phyloP scores from a whole-genome alignment of 148 eudicot genomes.

The Drosera capensis region DNA sequence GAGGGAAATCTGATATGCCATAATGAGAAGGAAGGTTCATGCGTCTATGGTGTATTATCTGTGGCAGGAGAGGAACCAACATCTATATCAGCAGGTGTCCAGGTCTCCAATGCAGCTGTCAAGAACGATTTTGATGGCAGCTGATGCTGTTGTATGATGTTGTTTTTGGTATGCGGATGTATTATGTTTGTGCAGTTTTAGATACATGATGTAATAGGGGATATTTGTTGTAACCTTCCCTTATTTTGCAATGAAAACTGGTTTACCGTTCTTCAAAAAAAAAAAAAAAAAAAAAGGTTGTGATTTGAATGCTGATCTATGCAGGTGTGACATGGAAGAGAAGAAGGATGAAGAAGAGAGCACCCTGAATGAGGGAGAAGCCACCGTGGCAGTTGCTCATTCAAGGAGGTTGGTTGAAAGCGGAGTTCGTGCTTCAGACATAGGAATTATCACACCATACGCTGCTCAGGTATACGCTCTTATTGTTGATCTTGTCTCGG shows the following conservation, averaged over 20 bases:
- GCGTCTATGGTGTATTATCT: not conserved
- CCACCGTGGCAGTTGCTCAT: conserved; percentile 85
- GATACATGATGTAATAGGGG: too few relatives aligned
- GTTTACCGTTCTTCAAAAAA: too few relatives aligned
- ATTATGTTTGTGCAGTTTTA: too few relatives aligned
- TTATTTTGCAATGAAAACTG: too few relatives aligned
- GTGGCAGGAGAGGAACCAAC: not conserved
- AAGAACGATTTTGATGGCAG: too few relatives aligned
- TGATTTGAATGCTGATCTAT: not conserved
- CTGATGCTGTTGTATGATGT: too few relatives aligned
- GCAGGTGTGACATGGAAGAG: conserved; percentile 97
- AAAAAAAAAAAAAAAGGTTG: too few relatives aligned
- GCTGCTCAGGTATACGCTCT: conserved; percentile 58
- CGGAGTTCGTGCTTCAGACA: conserved; percentile 77
- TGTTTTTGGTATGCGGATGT: too few relatives aligned
- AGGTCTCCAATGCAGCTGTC: too few relatives aligned
- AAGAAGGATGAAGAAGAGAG: conserved; percentile 98
- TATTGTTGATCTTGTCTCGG: conserved; percentile 1
- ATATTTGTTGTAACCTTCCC: too few relatives aligned
- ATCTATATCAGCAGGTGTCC: not conserved
- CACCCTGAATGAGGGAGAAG: conserved; percentile 97
- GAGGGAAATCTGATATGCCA: not conserved
- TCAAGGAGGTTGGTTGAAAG: conserved; percentile 73
- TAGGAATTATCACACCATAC: conserved; percentile 91
- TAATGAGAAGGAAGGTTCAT: not conserved